phyloP scores from a whole-genome alignment of 345 rosid species.

The Pistacia vera region DNA sequence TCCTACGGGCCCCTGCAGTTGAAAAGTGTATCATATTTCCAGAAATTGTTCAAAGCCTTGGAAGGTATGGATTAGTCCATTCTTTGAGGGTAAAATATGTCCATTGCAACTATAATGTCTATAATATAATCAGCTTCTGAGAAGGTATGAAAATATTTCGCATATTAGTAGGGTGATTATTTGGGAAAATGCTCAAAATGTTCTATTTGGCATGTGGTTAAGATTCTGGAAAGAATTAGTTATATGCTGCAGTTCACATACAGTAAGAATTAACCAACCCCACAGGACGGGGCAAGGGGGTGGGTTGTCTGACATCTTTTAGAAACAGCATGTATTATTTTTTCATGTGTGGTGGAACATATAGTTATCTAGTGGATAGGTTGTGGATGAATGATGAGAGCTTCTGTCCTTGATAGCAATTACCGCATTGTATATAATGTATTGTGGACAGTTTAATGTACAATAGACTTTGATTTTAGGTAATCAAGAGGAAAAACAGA shows the following conservation, averaged over 20 bases:
- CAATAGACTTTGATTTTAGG: background rate
- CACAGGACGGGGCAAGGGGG: background rate
- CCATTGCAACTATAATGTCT: conserved; percentile 1
- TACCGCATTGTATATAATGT: background rate
- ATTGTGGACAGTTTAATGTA: conserved; percentile 2
- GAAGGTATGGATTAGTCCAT: conserved; percentile 58
- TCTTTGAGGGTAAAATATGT: conserved; percentile 1
- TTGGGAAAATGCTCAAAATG: background rate
- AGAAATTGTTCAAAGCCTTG: conserved; percentile 82
- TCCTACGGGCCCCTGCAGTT: conserved; percentile 62
- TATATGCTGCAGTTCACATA: background rate
- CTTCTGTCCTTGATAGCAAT: background rate
- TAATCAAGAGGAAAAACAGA: conserved; percentile 2
- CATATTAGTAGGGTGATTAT: background rate
- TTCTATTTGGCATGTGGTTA: background rate
- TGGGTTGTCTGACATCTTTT: background rate
- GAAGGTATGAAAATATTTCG: background rate
- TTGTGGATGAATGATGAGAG: background rate
- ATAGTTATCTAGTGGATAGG: background rate
- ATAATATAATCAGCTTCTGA: background rate
- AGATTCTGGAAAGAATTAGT: background rate
- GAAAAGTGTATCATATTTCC: conserved; percentile 72
- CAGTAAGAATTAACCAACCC: background rate
- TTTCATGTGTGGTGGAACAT: background rate
- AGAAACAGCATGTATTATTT: background rate